Conservation (phyloP, 2,329 filamentous ascomycete genomes). For the Pleurostoma richardsiae region DNA sequence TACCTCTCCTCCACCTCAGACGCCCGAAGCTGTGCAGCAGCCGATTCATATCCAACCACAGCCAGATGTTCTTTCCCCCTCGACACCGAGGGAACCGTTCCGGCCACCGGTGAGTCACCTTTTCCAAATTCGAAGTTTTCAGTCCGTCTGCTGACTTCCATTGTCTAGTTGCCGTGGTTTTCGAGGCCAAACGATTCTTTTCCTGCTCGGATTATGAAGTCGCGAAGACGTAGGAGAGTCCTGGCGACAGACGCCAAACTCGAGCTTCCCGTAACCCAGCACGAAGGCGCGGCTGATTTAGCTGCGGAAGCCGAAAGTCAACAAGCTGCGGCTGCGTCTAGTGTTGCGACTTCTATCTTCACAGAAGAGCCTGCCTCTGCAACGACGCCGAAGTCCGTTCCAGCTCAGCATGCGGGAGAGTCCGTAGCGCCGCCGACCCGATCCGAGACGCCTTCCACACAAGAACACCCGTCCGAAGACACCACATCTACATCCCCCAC, state of each 20-base stretch:
- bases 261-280: conserved; percentile 34
- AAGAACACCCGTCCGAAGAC: conserved; percentile 23
- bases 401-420: neutral
- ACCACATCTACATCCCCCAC: conserved; percentile 26
- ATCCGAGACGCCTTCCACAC: conserved; percentile 23
- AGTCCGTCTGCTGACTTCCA: too few species aligned
- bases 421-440: conserved; percentile 8
- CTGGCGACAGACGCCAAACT: conserved; percentile 30
- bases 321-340: neutral
- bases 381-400: neutral
- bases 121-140: too few species aligned
- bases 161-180: conserved; percentile 50
- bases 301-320: conserved; percentile 10
- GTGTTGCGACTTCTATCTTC: neutral
- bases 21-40: conserved; percentile 5
- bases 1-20: conserved; percentile 42
- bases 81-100: conserved; percentile 26
- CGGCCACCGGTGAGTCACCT: conserved; percentile 43
- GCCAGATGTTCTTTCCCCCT: neutral
- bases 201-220: conserved; percentile 34
- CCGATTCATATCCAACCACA: conserved; percentile 1
- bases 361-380: neutral
- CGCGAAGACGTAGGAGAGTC: conserved; percentile 34
- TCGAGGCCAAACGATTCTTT: conserved; percentile 47
- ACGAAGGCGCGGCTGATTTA: conserved; percentile 23